Conservation (phyloP, 1,284 basidiomycete genomes). For the Leccinum subrobustum region DNA sequence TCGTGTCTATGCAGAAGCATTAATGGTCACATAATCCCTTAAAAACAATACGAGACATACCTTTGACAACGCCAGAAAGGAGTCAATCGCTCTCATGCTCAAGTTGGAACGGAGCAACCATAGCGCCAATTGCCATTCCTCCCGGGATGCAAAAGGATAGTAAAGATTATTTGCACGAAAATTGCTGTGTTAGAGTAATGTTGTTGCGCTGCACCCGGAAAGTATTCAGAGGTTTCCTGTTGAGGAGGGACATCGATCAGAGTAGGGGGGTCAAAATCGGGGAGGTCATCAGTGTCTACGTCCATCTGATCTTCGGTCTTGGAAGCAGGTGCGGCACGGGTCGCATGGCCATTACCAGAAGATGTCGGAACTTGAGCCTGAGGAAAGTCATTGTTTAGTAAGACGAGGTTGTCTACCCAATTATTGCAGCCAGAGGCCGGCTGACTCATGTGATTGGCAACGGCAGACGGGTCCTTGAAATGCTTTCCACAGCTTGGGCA, state of each 20-base stretch:
- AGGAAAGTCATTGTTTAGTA: neutral
- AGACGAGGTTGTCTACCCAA: neutral
- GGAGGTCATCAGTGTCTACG: neutral
- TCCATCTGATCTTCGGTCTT: neutral
- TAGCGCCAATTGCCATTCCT: too few relatives aligned
- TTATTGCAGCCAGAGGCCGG: neutral
- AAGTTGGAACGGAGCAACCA: too few relatives aligned
- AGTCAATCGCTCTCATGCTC: too few relatives aligned
- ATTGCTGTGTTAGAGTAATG: too few relatives aligned
- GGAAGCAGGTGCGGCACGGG: neutral
- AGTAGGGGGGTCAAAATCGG: neutral
- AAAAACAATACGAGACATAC: too few relatives aligned
- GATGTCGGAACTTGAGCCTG: neutral
- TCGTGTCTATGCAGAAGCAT: too few relatives aligned
- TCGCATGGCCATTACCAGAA: neutral
- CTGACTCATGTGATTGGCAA: conserved; percentile 1
- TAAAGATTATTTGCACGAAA: too few relatives aligned
- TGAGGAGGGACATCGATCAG: neutral
- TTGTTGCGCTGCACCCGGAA: neutral
- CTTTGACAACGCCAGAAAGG: too few relatives aligned
- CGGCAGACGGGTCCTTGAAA: neutral
- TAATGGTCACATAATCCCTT: too few relatives aligned
- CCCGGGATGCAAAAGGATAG: too few relatives aligned
- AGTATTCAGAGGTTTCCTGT: neutral
- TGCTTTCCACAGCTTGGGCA: neutral